Conservation (phyloP, 2,329 filamentous ascomycete genomes). For the Escovopsis sp. region DNA sequence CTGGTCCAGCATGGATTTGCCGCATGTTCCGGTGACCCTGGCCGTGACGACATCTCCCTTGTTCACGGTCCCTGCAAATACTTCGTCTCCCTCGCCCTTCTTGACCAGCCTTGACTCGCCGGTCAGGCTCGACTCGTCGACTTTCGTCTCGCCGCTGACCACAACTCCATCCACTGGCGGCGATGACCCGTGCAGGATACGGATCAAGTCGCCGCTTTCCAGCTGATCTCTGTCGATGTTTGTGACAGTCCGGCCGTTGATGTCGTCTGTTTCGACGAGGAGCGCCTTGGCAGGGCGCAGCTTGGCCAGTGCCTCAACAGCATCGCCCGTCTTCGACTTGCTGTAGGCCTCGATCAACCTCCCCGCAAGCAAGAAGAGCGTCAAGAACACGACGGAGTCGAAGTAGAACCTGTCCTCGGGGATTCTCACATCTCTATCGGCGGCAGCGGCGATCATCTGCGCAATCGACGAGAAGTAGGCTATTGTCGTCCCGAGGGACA, state of each 20-base stretch:
- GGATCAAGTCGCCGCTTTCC: slow-evolving; percentile 59
- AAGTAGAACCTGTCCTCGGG: slow-evolving; percentile 56
- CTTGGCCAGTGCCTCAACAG: slow-evolving; percentile 64
- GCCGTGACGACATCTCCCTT: slow-evolving; percentile 48
- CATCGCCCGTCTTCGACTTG: slow-evolving; percentile 80
- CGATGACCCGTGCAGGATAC: slow-evolving; percentile 63
- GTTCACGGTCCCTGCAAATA: slow-evolving; percentile 64
- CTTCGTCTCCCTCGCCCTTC: slow-evolving; percentile 47
- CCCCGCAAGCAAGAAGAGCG: slow-evolving; percentile 66
- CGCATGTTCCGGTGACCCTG: slow-evolving; percentile 47
- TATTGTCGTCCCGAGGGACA: slow-evolving; percentile 76
- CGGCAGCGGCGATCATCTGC: slow-evolving; percentile 53
- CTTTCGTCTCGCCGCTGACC: slow-evolving; percentile 46
- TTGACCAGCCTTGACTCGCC: slow-evolving; percentile 56
- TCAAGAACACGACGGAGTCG: slow-evolving; percentile 84
- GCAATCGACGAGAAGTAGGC: slow-evolving; percentile 74
- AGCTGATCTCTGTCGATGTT: slow-evolving; percentile 50
- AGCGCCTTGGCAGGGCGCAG: slow-evolving; percentile 64
- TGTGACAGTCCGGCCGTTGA: slow-evolving; percentile 21
- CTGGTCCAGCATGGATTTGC: slow-evolving; percentile 63
- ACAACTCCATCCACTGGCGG: slow-evolving; percentile 71
- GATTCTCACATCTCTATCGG: slow-evolving; percentile 22
- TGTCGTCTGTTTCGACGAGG: slow-evolving; percentile 38
- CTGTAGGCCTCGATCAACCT: slow-evolving; percentile 77
- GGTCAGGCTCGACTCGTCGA: slow-evolving; percentile 85